Evolutionary conservation across 345 rosid species (phyloP).

Genomic region (Mangifera indica): DNA sequence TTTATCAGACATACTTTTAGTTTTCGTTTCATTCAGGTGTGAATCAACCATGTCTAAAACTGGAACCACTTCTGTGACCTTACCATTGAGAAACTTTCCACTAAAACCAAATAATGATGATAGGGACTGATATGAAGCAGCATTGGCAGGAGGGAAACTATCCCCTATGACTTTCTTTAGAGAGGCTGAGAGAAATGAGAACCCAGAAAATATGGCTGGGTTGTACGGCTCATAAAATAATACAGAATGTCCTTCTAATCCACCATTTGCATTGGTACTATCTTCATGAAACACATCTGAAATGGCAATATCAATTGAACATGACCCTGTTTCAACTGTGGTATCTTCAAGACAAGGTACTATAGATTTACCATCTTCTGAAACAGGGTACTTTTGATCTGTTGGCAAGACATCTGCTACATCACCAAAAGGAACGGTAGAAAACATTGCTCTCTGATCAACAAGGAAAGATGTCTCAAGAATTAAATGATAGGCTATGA

Average conservation of each 20-base stretch:
- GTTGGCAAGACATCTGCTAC: constrained; percentile 22
- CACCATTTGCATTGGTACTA: constrained; percentile 30
- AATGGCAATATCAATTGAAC: constrained; percentile 44
- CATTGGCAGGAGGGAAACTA: constrained; percentile 40
- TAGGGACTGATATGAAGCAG: constrained; percentile 43
- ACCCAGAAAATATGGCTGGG: constrained; percentile 72
- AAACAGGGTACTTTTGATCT: constrained; percentile 26
- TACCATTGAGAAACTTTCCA: constrained; percentile 32
- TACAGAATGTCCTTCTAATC: constrained; percentile 27
- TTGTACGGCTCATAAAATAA: constrained; percentile 67
- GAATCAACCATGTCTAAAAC: constrained; percentile 36
- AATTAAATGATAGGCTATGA: constrained; percentile 74
- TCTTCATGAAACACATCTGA: constrained; percentile 42
- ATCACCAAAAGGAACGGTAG: constrained; percentile 50
- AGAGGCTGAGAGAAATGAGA: constrained; percentile 74
- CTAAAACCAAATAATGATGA: constrained; percentile 60
- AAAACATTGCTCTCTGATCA: constrained; percentile 81
- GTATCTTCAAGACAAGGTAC: constrained; percentile 32
- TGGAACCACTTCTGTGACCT: constrained; percentile 39
- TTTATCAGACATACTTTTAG: constrained; percentile 29
- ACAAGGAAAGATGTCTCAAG: constrained; percentile 91
- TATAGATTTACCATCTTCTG: constrained; percentile 26
- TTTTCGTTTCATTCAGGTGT: constrained; percentile 31
- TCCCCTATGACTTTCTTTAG: constrained; percentile 61
- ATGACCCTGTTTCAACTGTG: constrained; percentile 25